Base-by-base conservation (phyloP, 352 stramenopile species). In the Phytophthora tentaculata region DNA sequence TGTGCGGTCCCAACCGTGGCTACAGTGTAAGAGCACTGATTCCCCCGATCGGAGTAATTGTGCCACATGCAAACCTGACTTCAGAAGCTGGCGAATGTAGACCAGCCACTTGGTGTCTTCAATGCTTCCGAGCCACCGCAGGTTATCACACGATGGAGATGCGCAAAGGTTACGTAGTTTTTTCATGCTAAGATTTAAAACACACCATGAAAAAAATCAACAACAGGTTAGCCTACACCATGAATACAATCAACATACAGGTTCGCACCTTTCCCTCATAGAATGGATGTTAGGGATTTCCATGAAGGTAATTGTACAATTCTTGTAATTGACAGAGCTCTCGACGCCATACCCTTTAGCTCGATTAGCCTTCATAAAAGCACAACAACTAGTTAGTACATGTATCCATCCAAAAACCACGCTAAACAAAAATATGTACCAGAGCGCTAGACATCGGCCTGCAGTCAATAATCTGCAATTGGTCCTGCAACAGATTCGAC, bases 271-370 rank as follows among this genome's bases (percentile, higher is more conserved):
- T 73, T 99, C 95, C 37, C 98, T 93, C 81, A 99, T 98, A 14
- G 92, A 95, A 76, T 99, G 97, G 62, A 99, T 99, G 72, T 99
- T 99, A 13, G 91, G 92, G 69, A 99, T 99, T 61, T 98, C 98
- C 88, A 98, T 98, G 84, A 99, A 99, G 26, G 92, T 91, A n/a
- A 99, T 79, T 0, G 86, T 94, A 35, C 86, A 91, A 54, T 95
- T 95, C 49, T 94, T 91, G 81, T 99, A 99, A 77, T 98, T 96
- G 41, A 97, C 95, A 0, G 89, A 94, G 76, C 97, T 98, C 73
- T 99, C 97, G 54, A 98, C 97, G 35, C 96, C 95, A 77, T 97
- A 98, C 60, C 96, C 89, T 77, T 98, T 88, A 69, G 98, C 83
- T 26, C 86, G 86, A 43, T 96, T 90, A 19, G 83, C 86, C 65